Percentiles rank a stretch among this genome's conserved stretches.
Evolutionary conservation across 768 basidiomycete genomes (phyloP).

Genomic region (Solioccasus polychromus): DNA sequence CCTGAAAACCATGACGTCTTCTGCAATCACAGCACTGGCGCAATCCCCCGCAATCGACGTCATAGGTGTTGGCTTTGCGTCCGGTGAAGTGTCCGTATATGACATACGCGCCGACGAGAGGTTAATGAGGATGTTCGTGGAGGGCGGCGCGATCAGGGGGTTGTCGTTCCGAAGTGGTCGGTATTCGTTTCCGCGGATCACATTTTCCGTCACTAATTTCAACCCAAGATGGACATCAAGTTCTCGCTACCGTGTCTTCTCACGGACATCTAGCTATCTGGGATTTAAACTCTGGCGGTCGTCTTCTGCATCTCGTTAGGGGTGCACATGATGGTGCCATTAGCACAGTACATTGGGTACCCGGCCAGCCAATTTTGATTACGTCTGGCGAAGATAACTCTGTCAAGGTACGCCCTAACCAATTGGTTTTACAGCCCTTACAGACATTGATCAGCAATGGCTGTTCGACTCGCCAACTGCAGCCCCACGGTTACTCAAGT

Average conservation of each 20-base stretch:
- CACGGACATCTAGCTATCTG: slow-evolving; percentile 89
- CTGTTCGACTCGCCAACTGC: slow-evolving; percentile 88
- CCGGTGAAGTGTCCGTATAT: slow-evolving; percentile 84
- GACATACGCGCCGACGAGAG: slow-evolving; percentile 90
- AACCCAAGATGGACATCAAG: slow-evolving; percentile 73
- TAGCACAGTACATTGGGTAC: slow-evolving; percentile 84
- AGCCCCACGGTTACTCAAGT: slow-evolving; percentile 85
- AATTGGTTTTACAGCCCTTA: not conserved
- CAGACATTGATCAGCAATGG: slow-evolving; percentile 76
- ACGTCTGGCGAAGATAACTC: slow-evolving; percentile 94
- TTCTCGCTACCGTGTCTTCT: slow-evolving; percentile 85
- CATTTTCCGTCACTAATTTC: slow-evolving; percentile 2
- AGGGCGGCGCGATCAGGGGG: slow-evolving; percentile 73
- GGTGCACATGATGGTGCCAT: slow-evolving; percentile 89
- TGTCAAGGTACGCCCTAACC: slow-evolving; percentile 64
- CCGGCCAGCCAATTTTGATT: slow-evolving; percentile 87
- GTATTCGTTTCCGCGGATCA: slow-evolving; percentile 17
- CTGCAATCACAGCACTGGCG: slow-evolving; percentile 70
- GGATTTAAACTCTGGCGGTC: slow-evolving; percentile 84
- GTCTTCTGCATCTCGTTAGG: slow-evolving; percentile 78
- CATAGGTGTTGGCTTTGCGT: slow-evolving; percentile 86
- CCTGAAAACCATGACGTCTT: slow-evolving; percentile 26
- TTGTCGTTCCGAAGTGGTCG: slow-evolving; percentile 85
- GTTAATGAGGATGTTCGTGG: slow-evolving; percentile 87
- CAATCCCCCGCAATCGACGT: slow-evolving; percentile 98